Evolutionary conservation across 2,329 filamentous ascomycete species (phyloP), one percentile per base, ranked within the genome.

Genomic region (Ambrosiella cleistominuta): DNA sequence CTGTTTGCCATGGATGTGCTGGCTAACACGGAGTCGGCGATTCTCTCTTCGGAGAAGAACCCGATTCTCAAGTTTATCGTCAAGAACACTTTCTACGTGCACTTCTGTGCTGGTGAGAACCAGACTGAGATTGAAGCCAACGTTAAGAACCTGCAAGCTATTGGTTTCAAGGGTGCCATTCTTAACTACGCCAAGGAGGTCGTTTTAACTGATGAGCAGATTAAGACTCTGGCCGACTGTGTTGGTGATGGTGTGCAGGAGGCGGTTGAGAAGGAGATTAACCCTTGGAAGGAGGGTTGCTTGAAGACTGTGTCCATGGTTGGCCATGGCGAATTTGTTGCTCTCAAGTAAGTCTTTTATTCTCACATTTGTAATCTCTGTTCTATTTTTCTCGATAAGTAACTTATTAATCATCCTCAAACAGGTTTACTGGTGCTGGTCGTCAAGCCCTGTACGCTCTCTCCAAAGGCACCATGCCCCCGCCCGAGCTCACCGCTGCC

Each of bases 71-170:
- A 81, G 49, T 79, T 74, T 61, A 66, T 89, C 47, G 74, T 95
- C 54, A 88, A 89, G 68, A 79, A 82, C 66, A 94, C 88, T 0
- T 89, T 95, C 65, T 95, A 95, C 68, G 81, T 82, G 27, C 90
- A 96, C 65, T 96, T 95, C 70, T 96, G 90, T 69, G 88, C 87
- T 0, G 90, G 90, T 36, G 85, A 89, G 70, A 85, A 79, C 54
- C 74, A 77, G 0, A 65, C 68, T 1, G 86, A 95, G 69, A 84
- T 94, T 1, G 72, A 74, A 47, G 70, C 68, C 37, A 89, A 85
- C 0, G 79, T 88, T 37, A 66, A 75, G 1, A 72, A 75, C 1
- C 74, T 95, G 8, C 86, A 88, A 68, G 69, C 74, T 38, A 81
- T 91, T 50, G 90, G 90, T 1, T 95, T 88, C 66, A 80, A 79